These are phyloP conservation scores for Kluyveromyces marxianus DNA, from an alignment of 1,139 yeast genomes.

Conservation along the genomic window DNA sequence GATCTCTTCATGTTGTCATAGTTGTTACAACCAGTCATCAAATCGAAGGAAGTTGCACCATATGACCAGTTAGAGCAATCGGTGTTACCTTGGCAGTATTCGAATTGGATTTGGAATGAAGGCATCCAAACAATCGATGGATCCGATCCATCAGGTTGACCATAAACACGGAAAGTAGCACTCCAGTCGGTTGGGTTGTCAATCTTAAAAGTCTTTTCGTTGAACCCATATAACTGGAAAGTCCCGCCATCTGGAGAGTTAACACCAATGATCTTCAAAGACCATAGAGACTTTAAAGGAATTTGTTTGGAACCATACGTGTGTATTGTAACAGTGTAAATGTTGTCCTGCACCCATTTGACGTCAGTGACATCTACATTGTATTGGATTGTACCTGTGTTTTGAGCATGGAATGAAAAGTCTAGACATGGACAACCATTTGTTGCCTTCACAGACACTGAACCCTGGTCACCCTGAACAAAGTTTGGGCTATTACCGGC, in stretches of 20 bases:
- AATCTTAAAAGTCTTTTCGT: constrained; percentile 14
- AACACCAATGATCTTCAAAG: constrained; percentile 27
- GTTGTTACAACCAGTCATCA: constrained; percentile 26
- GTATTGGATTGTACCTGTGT: constrained; percentile 19
- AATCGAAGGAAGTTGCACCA: constrained; percentile 19
- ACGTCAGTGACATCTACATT: constrained; percentile 19
- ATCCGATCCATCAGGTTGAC: constrained; percentile 10
- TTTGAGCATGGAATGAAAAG: constrained; percentile 18
- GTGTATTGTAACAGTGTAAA: constrained; percentile 23
- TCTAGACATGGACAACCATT: constrained; percentile 21
- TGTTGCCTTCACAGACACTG: neutral
- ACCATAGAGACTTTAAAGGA: constrained; percentile 19
- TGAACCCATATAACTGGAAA: constrained; percentile 23
- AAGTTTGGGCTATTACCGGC: neutral
- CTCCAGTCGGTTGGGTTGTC: constrained; percentile 26
- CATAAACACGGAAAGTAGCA: constrained; percentile 22
- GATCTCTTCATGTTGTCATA: constrained; percentile 24
- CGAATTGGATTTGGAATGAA: constrained; percentile 28
- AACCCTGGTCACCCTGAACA: neutral
- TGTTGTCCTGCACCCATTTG: constrained; percentile 15
- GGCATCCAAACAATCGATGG: constrained; percentile 18
- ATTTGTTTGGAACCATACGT: constrained; percentile 20
- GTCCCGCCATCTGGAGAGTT: constrained; percentile 20
- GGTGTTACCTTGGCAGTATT: constrained; percentile 19
- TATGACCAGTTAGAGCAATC: constrained; percentile 17